Evolutionary conservation across 176 grass and related monocot genomes (phyloP), one percentile per base, ranked within the genome.

Genomic region (Metroxylon sagu): DNA sequence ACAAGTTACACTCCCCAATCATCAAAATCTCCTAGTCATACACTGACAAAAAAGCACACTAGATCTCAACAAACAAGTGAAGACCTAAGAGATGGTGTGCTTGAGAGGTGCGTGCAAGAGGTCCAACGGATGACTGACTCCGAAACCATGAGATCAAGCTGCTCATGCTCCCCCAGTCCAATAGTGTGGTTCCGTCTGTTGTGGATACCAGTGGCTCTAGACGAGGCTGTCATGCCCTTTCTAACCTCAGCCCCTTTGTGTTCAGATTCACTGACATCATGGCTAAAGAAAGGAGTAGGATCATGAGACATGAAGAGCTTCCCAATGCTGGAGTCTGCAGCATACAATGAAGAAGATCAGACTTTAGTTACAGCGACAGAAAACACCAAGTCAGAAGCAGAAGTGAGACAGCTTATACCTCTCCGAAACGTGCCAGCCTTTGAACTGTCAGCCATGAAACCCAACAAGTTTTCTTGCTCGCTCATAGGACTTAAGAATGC

Each of bases 51-150:
- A 35, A 35, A 10, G 31, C 6, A 62, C 10, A 48, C 48, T 23
- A 25, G 4, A 8, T 48, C 60, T 83, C 83, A 98, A 83, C 87
- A 98, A 49, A 98, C 87, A 35, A 98, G 78, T 0, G 87, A 98
- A 15, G 93, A 83, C 21, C 66, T 80, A 58, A 89, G 84, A 17
- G 93, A 98, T 18, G 78, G 84, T 27, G 87, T 58, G 54, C 64
- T 85, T 25, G 93, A 88, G 15, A 89, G 55, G 25, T 76, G 51
- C 6, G 93, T 88, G 83, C 93, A 98, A n/a, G 93, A 97, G 5
- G 84, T 81, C 93, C 93, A 97, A 15, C 87, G 78, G 52, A 97
- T 92, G 19, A 97, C 79, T 4, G 87, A 97, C 80, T 98, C 93
- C 0, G 93, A 63, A 21, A 85, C 87, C 29, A 63, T 54, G 67